Conservation (phyloP, 495 filamentous ascomycete genomes). For the Podospora comata region DNA sequence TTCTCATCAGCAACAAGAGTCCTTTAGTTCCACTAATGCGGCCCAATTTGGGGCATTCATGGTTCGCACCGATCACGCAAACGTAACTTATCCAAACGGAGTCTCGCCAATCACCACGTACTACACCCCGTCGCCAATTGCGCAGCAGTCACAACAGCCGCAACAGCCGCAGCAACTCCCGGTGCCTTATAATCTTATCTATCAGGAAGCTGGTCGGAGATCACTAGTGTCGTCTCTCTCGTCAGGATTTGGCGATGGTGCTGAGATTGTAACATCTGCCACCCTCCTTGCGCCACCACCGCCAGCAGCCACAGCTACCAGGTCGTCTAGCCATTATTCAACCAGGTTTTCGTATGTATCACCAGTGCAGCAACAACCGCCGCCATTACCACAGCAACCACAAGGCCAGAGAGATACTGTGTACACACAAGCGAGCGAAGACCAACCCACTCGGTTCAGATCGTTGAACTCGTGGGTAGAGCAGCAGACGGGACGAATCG, state of each 20-base stretch:
- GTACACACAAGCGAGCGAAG: conserved; percentile 48
- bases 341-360: conserved; percentile 43
- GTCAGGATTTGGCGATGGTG: conserved; percentile 53
- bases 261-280: conserved; percentile 38
- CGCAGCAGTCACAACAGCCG: conserved; percentile 26
- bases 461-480: conserved; percentile 60
- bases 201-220: conserved; percentile 33
- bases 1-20: conserved; percentile 25
- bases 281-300: conserved; percentile 16
- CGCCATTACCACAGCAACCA: background rate
- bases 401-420: conserved; percentile 39
- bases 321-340: conserved; percentile 17
- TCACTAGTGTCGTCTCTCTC: conserved; percentile 52
- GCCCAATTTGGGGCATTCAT: conserved; percentile 31
- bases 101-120: conserved; percentile 28
- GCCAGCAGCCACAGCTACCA: conserved; percentile 16
- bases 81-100: conserved; percentile 30
- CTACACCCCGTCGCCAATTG: conserved; percentile 39
- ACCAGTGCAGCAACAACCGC: conserved; percentile 10
- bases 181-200: conserved; percentile 33
- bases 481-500: conserved; percentile 50
- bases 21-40: conserved; percentile 34
- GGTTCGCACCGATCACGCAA: conserved; percentile 16
- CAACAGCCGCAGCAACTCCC: conserved; percentile 12
- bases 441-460: conserved; percentile 53